Percentiles rank a stretch among this genome's conserved stretches.
Evolutionary conservation across 192 early-diverging fungal genomes (phyloP).

Genomic region (Coemansia sp.): DNA sequence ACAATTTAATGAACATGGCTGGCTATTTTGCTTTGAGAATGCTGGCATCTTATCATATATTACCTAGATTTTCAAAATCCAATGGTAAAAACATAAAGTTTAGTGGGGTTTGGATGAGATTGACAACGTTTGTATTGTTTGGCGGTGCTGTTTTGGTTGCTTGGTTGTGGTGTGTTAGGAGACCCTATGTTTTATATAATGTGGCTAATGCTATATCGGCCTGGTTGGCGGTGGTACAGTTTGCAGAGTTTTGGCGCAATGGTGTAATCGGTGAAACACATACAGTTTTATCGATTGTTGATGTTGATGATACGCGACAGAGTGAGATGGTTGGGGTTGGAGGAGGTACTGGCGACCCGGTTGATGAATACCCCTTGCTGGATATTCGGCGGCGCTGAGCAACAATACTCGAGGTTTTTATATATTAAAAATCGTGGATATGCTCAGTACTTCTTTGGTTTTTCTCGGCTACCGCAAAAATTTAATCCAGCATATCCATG

Average conservation of each 20-base stretch:
- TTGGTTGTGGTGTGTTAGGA: conserved; percentile 55
- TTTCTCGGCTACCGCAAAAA: too few relatives aligned
- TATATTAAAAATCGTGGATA: too few relatives aligned
- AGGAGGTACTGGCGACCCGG: too few relatives aligned
- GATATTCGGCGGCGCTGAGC: too few relatives aligned
- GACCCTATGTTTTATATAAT: conserved; percentile 59
- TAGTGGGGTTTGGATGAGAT: conserved; percentile 18
- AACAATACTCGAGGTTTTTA: too few relatives aligned
- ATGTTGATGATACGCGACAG: too few relatives aligned
- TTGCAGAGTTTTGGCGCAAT: conserved; percentile 12
- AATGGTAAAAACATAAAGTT: too few relatives aligned
- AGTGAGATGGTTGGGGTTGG: too few relatives aligned
- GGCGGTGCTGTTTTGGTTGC: conserved; percentile 45
- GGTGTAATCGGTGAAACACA: neutral
- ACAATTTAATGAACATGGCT: conserved; percentile 44
- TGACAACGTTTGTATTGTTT: conserved; percentile 40
- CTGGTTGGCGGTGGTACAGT: conserved; percentile 39
- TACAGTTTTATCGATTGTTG: too few relatives aligned
- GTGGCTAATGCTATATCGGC: conserved; percentile 48
- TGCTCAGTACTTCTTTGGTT: too few relatives aligned
- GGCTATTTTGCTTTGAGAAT: conserved; percentile 41
- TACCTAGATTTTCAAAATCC: conserved; percentile 28
- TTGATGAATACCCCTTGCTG: too few relatives aligned
- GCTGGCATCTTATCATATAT: conserved; percentile 27
- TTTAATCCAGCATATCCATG: too few relatives aligned